phyloP scores from a whole-genome alignment of 2,329 filamentous ascomycete species.

The Sarocladium strictum region DNA sequence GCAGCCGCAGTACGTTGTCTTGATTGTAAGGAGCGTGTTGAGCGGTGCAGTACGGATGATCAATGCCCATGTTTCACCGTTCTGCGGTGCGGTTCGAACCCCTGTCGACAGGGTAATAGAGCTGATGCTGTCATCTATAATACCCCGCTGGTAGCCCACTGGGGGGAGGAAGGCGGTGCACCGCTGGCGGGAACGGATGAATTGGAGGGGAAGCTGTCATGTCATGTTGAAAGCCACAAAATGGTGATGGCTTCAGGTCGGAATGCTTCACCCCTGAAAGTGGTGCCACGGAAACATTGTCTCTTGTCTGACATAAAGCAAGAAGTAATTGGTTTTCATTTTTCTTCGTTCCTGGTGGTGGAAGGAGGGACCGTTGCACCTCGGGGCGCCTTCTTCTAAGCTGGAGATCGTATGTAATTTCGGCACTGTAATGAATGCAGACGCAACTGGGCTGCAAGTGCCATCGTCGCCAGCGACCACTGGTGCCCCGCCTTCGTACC shows the following conservation, averaged over 20 bases:
- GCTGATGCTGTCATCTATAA: slow-evolving; percentile 9
- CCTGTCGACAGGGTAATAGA: slow-evolving; percentile 9
- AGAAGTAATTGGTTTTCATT: too few relatives aligned
- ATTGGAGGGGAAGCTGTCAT: slow-evolving; percentile 2
- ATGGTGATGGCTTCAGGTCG: background rate
- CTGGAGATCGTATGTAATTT: background rate
- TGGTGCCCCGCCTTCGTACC: slow-evolving; percentile 4
- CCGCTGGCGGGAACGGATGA: background rate
- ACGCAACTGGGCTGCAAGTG: background rate
- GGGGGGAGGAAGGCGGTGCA: slow-evolving; percentile 1
- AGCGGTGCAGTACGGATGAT: background rate
- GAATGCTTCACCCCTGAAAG: slow-evolving; percentile 1
- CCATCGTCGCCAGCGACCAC: background rate
- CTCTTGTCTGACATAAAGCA: background rate
- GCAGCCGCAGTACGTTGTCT: background rate
- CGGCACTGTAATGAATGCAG: background rate
- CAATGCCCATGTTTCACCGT: slow-evolving; percentile 9
- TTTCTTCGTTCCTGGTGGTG: background rate
- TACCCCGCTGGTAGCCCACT: slow-evolving; percentile 7
- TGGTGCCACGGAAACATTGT: background rate
- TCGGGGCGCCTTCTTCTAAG: too few relatives aligned
- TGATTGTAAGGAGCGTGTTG: background rate
- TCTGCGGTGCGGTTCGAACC: background rate
- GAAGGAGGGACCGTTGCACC: background rate
- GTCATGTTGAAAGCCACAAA: background rate